Evolutionary conservation across 257 asterid genomes (phyloP).

Genomic region (Jasminum sambac): DNA sequence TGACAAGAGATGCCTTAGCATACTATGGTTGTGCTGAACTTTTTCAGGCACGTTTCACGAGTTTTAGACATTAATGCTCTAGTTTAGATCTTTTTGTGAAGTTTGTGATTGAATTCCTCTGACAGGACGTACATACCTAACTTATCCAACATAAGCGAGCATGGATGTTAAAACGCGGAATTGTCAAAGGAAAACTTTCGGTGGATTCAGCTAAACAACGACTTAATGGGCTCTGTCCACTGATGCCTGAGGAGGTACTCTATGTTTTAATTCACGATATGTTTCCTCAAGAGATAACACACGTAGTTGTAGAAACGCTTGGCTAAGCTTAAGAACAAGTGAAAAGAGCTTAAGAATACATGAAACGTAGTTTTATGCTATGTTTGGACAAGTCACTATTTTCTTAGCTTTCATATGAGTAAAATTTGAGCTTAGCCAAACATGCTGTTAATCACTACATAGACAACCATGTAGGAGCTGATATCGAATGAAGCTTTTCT

Average conservation of each 20-base stretch:
- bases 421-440: neutral
- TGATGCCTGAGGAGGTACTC: conserved; percentile 97
- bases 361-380: neutral
- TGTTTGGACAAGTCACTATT: neutral
- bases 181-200: conserved; percentile 77
- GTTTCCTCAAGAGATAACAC: neutral
- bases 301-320: neutral
- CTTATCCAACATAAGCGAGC: conserved; percentile 92
- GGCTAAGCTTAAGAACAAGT: neutral
- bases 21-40: conserved; percentile 97
- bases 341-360: no score
- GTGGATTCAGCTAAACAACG: conserved; percentile 77
- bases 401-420: neutral
- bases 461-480: neutral
- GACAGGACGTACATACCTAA: conserved; percentile 96
- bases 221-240: conserved; percentile 84
- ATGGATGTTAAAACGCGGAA: conserved; percentile 92
- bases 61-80: conserved; percentile 10
- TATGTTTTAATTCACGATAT: conserved; percentile 12
- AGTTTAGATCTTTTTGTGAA: conserved; percentile 16
- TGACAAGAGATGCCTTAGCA: conserved; percentile 94
- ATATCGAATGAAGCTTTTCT: conserved; percentile 10
- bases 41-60: conserved; percentile 66
- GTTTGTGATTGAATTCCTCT: conserved; percentile 26
- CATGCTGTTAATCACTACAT: neutral